Percentiles rank a stretch among this genome's conserved stretches.
phyloP scores from a whole-genome alignment of 202 grass and related monocot species.

The Saccharum hybrid region DNA sequence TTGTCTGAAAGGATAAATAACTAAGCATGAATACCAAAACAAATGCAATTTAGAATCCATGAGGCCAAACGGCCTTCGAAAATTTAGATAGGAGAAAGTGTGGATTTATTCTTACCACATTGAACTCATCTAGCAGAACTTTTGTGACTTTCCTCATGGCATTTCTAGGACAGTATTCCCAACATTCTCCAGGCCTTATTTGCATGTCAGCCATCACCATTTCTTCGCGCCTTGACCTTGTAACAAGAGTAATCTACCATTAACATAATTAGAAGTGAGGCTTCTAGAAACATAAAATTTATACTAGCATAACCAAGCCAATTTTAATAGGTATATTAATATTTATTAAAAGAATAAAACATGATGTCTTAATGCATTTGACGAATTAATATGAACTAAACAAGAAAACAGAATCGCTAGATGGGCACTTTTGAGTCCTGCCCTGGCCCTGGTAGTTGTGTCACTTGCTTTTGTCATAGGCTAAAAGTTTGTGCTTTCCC shows the following conservation, averaged over 20 bases:
- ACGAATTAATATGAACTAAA: conserved; percentile 17
- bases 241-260: conserved; percentile 27
- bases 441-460: conserved; percentile 3
- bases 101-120: conserved; percentile 66
- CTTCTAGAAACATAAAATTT: background rate
- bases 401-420: background rate
- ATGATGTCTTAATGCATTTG: conserved; percentile 2
- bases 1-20: conserved; percentile 63
- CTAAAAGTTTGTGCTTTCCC: background rate
- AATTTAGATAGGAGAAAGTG: background rate
- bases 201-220: conserved; percentile 97
- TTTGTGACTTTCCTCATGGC: conserved; percentile 69
- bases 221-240: conserved; percentile 80
- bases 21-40: conserved; percentile 34
- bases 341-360: background rate
- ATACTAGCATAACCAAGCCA: background rate
- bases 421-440: background rate
- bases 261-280: conserved; percentile 8
- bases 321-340: background rate
- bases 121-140: conserved; percentile 81
- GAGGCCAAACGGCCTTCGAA: background rate
- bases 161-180: conserved; percentile 95
- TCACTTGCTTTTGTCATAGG: background rate
- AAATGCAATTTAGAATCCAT: conserved; percentile 14
- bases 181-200: conserved; percentile 78